phyloP scores from a whole-genome alignment of 192 early-diverging fungal species.

The Spinellus fusiger region DNA sequence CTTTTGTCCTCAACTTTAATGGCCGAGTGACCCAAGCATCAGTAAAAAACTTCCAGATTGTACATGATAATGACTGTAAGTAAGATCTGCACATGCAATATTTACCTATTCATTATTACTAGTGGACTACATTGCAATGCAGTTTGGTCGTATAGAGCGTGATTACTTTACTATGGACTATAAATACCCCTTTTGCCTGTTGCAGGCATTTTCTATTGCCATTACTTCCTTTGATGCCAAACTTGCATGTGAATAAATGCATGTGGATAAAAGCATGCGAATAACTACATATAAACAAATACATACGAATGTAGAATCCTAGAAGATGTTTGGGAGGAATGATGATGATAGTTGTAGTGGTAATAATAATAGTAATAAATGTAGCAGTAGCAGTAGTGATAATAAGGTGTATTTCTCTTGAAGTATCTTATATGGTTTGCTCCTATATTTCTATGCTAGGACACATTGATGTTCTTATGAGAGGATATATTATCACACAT shows the following conservation, averaged over 20 bases:
- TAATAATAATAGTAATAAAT: too few species aligned
- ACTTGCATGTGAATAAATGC: slow-evolving; percentile 75
- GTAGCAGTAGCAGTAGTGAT: too few species aligned
- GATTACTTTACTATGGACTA: slow-evolving; percentile 88
- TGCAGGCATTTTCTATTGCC: slow-evolving; percentile 88
- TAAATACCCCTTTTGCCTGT: slow-evolving; percentile 81
- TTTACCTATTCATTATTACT: neutral
- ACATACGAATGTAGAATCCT: too few species aligned
- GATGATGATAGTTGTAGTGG: too few species aligned
- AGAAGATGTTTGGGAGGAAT: too few species aligned
- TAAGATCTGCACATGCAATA: neutral
- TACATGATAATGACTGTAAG: slow-evolving; percentile 84
- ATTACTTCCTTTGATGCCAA: slow-evolving; percentile 88
- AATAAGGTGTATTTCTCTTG: too few species aligned
- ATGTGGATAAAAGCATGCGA: neutral
- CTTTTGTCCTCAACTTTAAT: slow-evolving; percentile 92
- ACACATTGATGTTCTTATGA: too few species aligned
- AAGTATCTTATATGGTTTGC: too few species aligned
- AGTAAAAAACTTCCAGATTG: slow-evolving; percentile 97
- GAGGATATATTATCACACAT: too few species aligned
- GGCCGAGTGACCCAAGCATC: slow-evolving; percentile 83
- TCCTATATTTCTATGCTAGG: too few species aligned
- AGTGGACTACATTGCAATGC: slow-evolving; percentile 92
- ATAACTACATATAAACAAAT: neutral
- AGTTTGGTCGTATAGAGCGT: slow-evolving; percentile 78